Percentiles rank a stretch among this genome's conserved stretches.
phyloP scores from a whole-genome alignment of 176 grass and related monocot species.

The Oropetium thomaeum region DNA sequence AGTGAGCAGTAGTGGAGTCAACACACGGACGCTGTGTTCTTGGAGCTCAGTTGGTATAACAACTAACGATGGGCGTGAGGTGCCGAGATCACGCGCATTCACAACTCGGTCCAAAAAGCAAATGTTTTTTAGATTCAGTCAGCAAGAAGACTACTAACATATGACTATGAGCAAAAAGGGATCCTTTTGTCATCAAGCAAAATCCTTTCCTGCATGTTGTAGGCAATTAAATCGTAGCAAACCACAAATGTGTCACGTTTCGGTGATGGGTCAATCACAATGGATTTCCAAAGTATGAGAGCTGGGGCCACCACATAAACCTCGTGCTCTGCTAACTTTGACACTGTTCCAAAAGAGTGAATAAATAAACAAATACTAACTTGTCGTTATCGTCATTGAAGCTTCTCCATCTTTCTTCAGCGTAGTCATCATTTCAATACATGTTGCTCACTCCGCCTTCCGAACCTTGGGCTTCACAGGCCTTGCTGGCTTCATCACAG shows the following conservation, averaged over 20 bases:
- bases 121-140: neutral
- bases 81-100: neutral
- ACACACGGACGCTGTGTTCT: conserved; percentile 10
- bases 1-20: conserved; percentile 8
- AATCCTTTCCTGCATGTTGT: neutral
- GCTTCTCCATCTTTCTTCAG: conserved; percentile 22
- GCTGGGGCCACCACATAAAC: conserved; percentile 9
- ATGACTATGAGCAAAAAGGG: neutral
- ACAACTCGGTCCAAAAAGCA: neutral
- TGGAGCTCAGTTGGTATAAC: conserved; percentile 12
- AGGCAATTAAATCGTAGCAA: conserved; percentile 18
- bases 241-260: conserved; percentile 22
- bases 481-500: conserved; percentile 80
- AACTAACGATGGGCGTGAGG: conserved; percentile 7
- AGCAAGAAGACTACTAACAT: neutral
- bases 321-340: conserved; percentile 12
- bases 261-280: conserved; percentile 18
- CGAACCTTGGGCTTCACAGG: conserved; percentile 59
- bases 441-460: conserved; percentile 61
- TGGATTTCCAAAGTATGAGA: neutral
- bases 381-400: conserved; percentile 1
- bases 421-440: neutral
- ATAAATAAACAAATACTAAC: conserved; percentile 39
- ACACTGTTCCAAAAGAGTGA: conserved; percentile 5
- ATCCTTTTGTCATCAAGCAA: neutral